A percentile compares a stretch with the other conserved stretches of the same genome.
phyloP scores from a whole-genome alignment of 208 protist species.

The Crithidia thermophila region DNA sequence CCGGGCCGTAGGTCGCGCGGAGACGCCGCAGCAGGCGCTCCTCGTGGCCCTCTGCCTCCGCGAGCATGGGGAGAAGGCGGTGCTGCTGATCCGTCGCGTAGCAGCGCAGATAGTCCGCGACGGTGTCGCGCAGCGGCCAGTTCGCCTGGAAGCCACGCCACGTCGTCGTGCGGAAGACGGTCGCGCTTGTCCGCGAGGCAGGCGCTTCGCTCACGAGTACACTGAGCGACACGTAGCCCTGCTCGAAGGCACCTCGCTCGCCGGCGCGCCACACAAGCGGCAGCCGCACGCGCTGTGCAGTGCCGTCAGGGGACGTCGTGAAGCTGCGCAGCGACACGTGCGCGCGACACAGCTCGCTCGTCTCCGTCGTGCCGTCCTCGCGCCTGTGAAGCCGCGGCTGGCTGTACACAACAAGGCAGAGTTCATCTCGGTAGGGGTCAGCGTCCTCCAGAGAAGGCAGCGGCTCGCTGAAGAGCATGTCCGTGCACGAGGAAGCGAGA shows the following conservation, averaged over 20 bases:
- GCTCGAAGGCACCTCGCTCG: conserved; percentile 13
- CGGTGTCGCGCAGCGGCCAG: conserved; percentile 3
- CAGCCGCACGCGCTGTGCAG: not conserved
- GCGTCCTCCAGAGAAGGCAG: not conserved
- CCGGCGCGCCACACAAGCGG: conserved; percentile 19
- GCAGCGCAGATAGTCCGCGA: conserved; percentile 4
- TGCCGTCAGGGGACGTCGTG: not conserved
- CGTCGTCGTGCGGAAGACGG: not conserved
- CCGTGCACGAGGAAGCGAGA: not conserved
- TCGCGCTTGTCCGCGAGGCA: no score
- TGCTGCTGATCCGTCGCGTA: conserved; percentile 24
- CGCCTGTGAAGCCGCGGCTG: not conserved
- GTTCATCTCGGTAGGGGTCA: conserved; percentile 6
- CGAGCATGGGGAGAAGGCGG: conserved; percentile 5
- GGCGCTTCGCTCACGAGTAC: not conserved
- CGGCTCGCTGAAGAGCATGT: not conserved
- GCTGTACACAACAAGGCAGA: conserved; percentile 12
- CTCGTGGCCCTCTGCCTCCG: conserved; percentile 3
- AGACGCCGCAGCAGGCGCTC: conserved; percentile 3
- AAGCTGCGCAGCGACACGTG: conserved; percentile 37
- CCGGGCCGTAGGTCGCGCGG: not conserved
- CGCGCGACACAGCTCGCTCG: conserved; percentile 32
- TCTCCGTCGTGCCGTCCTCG: not conserved
- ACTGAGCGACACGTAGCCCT: not conserved
- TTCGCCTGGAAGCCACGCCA: conserved; percentile 11